Evolutionary conservation across 192 early-diverging fungal species (phyloP).

Genomic region (Coemansia sp.): DNA sequence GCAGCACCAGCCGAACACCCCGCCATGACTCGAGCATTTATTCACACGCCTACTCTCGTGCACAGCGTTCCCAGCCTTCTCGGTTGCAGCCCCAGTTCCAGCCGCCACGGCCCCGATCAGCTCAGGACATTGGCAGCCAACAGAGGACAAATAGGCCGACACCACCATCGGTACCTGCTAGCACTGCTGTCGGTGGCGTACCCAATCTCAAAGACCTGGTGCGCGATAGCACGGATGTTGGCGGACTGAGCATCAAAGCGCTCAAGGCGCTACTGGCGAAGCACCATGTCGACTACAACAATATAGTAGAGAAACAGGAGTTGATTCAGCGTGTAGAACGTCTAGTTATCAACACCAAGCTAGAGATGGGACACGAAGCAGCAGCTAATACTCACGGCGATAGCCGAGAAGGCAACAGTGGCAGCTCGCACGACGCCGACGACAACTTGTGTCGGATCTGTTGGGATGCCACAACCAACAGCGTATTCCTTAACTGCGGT

Average conservation of each 20-base stretch:
- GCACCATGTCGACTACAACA: conserved; percentile 64
- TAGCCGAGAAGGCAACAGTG: not conserved
- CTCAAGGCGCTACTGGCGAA: conserved; percentile 66
- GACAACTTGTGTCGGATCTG: conserved; percentile 81
- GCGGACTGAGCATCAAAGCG: conserved; percentile 61
- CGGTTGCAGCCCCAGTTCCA: conserved; percentile 16
- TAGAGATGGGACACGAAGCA: conserved; percentile 54
- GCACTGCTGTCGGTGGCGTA: not conserved
- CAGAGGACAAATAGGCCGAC: not conserved
- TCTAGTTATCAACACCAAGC: conserved; percentile 59
- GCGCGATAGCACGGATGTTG: conserved; percentile 50
- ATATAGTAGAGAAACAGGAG: conserved; percentile 74
- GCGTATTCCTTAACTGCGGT: conserved; percentile 82
- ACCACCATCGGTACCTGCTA: not conserved
- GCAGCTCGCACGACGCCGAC: conserved; percentile 46
- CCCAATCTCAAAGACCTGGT: conserved; percentile 43
- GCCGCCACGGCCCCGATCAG: conserved; percentile 19
- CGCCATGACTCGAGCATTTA: conserved; percentile 21
- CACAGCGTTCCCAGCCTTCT: conserved; percentile 9
- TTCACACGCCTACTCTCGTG: conserved; percentile 13
- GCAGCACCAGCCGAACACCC: not conserved
- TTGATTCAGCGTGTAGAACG: conserved; percentile 64
- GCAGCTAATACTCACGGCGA: conserved; percentile 5
- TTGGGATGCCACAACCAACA: conserved; percentile 75
- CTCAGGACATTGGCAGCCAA: conserved; percentile 6